Conservation (phyloP, 495 filamentous ascomycete genomes). For the Lentithecium fluviatile region DNA sequence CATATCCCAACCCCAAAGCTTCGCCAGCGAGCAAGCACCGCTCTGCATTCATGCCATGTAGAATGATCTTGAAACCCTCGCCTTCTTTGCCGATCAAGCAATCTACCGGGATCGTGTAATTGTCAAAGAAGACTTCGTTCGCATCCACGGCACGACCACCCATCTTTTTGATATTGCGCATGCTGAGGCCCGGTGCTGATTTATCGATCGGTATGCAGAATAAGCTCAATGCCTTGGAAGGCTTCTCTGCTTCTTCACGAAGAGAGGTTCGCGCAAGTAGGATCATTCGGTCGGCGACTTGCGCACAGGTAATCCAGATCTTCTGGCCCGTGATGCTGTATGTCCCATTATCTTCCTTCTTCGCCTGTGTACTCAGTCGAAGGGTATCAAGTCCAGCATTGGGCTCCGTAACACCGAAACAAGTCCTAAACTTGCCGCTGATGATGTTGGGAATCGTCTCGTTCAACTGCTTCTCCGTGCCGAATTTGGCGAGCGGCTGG, state of each 20-base stretch:
- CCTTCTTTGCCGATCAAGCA: conserved; percentile 67
- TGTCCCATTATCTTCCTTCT: conserved; percentile 47
- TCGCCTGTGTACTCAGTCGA: conserved; percentile 61
- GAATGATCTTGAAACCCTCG: conserved; percentile 71
- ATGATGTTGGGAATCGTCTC: conserved; percentile 68
- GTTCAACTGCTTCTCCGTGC: conserved; percentile 57
- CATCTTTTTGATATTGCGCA: conserved; percentile 78
- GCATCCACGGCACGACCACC: conserved; percentile 76
- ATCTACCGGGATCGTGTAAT: conserved; percentile 61
- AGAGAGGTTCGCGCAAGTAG: conserved; percentile 72
- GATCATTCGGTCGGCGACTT: conserved; percentile 75
- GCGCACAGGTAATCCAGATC: conserved; percentile 78
- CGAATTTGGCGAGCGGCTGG: conserved; percentile 68
- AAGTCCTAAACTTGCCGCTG: conserved; percentile 64
- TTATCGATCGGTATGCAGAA: conserved; percentile 75
- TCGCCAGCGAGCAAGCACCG: conserved; percentile 74
- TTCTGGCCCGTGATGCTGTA: conserved; percentile 73
- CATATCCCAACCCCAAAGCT: conserved; percentile 74
- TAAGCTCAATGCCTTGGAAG: conserved; percentile 67
- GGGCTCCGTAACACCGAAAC: conserved; percentile 69
- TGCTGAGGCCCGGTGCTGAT: conserved; percentile 55
- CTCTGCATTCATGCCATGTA: conserved; percentile 85
- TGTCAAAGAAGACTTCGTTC: conserved; percentile 81
- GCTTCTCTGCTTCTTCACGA: conserved; percentile 61
- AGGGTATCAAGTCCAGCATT: conserved; percentile 76